phyloP scores from a whole-genome alignment of 106 monocot species.

The Hemerocallis citrina region DNA sequence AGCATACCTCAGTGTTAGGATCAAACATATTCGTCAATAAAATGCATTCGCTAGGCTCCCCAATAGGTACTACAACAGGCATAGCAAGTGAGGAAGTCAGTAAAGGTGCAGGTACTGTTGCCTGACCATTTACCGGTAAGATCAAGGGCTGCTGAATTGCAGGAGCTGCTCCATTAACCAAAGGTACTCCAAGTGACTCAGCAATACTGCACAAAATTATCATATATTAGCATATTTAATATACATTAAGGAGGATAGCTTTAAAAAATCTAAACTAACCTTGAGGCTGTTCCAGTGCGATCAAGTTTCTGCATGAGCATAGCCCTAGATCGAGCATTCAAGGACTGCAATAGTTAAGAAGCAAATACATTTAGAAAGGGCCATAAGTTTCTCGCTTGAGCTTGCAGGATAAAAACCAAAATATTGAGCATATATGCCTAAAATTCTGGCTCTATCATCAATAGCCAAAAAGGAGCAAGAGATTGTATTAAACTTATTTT shows the following conservation, averaged over 20 bases:
- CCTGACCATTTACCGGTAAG: constrained; percentile 8
- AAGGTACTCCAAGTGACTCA: constrained; percentile 18
- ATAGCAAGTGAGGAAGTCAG: neutral
- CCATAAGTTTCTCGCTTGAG: no score
- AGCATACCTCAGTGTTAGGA: constrained; percentile 20
- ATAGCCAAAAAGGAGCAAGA: no score
- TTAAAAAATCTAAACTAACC: constrained; percentile 6
- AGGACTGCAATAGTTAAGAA: constrained; percentile 13
- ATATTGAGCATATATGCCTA: no score
- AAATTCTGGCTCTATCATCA: no score
- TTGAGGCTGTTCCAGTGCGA: constrained; percentile 24
- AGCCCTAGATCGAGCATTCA: constrained; percentile 27
- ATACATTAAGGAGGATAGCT: neutral
- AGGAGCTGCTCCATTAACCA: constrained; percentile 13
- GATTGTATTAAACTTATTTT: no score
- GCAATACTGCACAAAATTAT: constrained; percentile 15
- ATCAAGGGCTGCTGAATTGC: constrained; percentile 8
- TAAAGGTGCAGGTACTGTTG: constrained; percentile 9
- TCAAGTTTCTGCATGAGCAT: constrained; percentile 31
- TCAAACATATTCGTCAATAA: constrained; percentile 25
- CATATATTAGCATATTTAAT: neutral
- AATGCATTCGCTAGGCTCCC: constrained; percentile 22
- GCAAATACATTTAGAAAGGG: neutral
- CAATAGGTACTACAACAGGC: constrained; percentile 20
- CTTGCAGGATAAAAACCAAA: neutral